Percentiles rank a stretch among this genome's conserved stretches.
These are phyloP conservation scores for Hirschioporus abietinus DNA, from an alignment of 768 basidiomycete genomes.

Conservation along the genomic window DNA sequence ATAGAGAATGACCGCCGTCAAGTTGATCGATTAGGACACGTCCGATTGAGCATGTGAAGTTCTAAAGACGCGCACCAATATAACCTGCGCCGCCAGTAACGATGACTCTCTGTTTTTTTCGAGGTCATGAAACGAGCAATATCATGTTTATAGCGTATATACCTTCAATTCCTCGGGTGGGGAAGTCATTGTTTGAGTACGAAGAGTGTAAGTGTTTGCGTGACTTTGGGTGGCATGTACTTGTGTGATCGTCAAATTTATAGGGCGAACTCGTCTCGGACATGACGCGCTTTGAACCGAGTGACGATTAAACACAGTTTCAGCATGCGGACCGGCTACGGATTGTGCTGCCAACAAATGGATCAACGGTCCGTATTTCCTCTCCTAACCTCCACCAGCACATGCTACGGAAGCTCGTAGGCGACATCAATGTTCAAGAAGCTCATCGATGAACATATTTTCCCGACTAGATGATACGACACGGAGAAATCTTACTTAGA, in stretches of 20 bases:
- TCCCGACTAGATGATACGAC: not conserved
- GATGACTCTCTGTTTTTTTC: conserved; percentile 46
- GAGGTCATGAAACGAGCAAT: not conserved
- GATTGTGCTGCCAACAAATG: not conserved
- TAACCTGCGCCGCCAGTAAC: conserved; percentile 86
- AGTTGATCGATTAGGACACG: conserved; percentile 13
- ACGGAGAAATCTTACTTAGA: not conserved
- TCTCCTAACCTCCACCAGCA: not conserved
- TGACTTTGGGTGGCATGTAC: not conserved
- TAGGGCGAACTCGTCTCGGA: not conserved
- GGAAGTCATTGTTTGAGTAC: not conserved
- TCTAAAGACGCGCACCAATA: conserved; percentile 52
- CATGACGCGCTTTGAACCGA: not conserved
- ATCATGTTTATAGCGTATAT: not conserved
- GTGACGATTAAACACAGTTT: not conserved
- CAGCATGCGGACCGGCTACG: not conserved
- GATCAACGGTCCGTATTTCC: not conserved
- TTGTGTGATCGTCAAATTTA: not conserved
- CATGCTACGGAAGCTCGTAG: not conserved
- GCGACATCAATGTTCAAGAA: not conserved
- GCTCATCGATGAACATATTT: not conserved
- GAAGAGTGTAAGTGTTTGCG: not conserved
- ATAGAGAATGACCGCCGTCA: conserved; percentile 8
- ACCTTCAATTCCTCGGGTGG: not conserved
- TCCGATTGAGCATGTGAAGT: conserved; percentile 12